phyloP scores from a whole-genome alignment of 2,329 filamentous ascomycete species.

The Magnaporthiopsis poae region DNA sequence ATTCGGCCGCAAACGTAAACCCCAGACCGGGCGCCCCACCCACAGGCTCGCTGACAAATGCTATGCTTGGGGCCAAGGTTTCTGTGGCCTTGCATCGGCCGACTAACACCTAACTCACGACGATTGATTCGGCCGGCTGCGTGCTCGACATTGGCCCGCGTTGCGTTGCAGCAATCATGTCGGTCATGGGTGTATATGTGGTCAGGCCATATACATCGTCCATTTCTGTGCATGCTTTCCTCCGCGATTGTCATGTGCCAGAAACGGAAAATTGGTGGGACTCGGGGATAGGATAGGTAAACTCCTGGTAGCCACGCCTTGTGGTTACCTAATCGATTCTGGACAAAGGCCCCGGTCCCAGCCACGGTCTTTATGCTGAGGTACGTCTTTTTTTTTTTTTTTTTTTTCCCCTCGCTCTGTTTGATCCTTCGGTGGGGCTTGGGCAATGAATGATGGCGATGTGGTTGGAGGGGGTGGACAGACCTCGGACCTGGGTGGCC shows the following conservation, averaged over 20 bases:
- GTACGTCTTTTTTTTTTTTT: neutral
- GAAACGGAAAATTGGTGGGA: neutral
- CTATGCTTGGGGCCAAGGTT: neutral
- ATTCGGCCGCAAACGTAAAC: neutral
- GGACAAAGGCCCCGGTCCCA: neutral
- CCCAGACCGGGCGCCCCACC: neutral
- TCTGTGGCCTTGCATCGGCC: neutral
- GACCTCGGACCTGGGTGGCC: neutral
- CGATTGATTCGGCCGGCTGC: neutral
- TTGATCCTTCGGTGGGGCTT: neutral
- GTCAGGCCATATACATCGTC: neutral
- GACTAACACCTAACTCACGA: neutral
- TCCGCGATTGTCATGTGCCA: neutral
- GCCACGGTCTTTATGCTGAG: neutral
- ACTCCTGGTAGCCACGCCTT: neutral
- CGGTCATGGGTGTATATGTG: neutral
- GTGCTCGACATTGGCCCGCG: neutral
- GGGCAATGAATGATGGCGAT: neutral
- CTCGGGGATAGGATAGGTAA: neutral
- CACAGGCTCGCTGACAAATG: neutral
- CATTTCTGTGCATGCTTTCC: neutral
- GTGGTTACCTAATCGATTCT: neutral
- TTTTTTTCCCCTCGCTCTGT: no score
- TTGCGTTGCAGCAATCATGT: neutral
- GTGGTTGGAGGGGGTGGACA: neutral